Percentiles rank a stretch among this genome's conserved stretches.
These are phyloP conservation scores for Grosmannia huntii DNA, from an alignment of 2,329 filamentous ascomycete genomes.

Conservation along the genomic window DNA sequence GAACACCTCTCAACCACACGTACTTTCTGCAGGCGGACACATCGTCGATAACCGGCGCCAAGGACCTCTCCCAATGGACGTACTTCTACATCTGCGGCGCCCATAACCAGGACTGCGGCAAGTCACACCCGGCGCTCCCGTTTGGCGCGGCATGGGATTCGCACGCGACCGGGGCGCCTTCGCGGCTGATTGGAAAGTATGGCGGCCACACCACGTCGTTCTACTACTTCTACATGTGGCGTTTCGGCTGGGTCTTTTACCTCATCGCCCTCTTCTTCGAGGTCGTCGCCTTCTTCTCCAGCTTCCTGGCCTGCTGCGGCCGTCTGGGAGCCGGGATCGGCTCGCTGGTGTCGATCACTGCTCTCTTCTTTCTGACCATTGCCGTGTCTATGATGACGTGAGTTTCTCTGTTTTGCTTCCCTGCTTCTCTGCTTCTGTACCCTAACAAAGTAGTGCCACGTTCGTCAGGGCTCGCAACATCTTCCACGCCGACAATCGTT, in stretches of 20 bases:
- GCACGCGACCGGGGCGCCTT: slow-evolving; percentile 30
- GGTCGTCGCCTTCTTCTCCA: slow-evolving; percentile 51
- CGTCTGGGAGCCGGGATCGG: slow-evolving; percentile 58
- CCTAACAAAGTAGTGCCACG: slow-evolving; percentile 27
- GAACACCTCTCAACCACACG: slow-evolving; percentile 53
- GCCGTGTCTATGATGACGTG: slow-evolving; percentile 66
- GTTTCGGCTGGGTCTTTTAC: slow-evolving; percentile 88
- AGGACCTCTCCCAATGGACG: slow-evolving; percentile 67
- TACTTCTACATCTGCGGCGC: slow-evolving; percentile 73
- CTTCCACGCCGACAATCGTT: slow-evolving; percentile 43
- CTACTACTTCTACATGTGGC: slow-evolving; percentile 70
- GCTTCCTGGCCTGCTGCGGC: slow-evolving; percentile 57
- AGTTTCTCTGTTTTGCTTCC: slow-evolving; percentile 19
- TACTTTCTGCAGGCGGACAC: slow-evolving; percentile 83
- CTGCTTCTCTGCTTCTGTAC: not conserved
- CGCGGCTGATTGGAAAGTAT: slow-evolving; percentile 35
- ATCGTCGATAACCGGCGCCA: slow-evolving; percentile 54
- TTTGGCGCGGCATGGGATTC: slow-evolving; percentile 58
- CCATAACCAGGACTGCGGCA: slow-evolving; percentile 51
- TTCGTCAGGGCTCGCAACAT: slow-evolving; percentile 58
- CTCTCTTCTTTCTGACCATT: slow-evolving; percentile 57
- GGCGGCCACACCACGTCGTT: slow-evolving; percentile 40
- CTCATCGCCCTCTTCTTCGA: slow-evolving; percentile 75
- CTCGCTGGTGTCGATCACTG: slow-evolving; percentile 41
- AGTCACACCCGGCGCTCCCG: slow-evolving; percentile 48